These are phyloP conservation scores for Biscogniauxia mediterranea DNA, from an alignment of 2,329 filamentous ascomycete genomes.

Conservation along the genomic window DNA sequence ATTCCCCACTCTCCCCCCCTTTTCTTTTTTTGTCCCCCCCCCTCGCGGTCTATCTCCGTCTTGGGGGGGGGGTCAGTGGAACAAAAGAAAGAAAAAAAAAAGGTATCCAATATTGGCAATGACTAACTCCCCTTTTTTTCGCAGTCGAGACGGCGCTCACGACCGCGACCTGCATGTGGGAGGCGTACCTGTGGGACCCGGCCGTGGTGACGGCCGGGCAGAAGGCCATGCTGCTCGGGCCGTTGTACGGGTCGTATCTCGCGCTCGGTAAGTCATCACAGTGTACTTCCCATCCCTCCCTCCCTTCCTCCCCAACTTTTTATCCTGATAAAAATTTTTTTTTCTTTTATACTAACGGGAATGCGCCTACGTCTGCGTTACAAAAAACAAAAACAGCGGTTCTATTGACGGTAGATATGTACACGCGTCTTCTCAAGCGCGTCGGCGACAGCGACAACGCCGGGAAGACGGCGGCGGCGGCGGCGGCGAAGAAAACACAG, in stretches of 20 bases:
- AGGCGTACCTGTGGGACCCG: constrained; percentile 49
- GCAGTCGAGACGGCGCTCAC: constrained; percentile 49
- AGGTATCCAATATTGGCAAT: no score
- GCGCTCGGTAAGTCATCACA: constrained; percentile 48
- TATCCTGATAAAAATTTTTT: neutral
- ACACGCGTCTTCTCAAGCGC: constrained; percentile 46
- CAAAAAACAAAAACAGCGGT: constrained; percentile 56
- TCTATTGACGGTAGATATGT: constrained; percentile 55
- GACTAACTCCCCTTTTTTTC: no score
- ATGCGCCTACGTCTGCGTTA: neutral
- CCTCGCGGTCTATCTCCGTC: no score
- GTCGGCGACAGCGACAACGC: constrained; percentile 37
- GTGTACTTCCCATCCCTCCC: constrained; percentile 1
- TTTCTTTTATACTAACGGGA: no score
- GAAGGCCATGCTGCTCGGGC: constrained; percentile 46
- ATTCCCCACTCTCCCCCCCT: no score
- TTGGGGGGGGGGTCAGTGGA: no score
- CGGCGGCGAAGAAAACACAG: constrained; percentile 41
- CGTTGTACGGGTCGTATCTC: constrained; percentile 52
- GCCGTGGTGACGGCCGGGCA: constrained; percentile 42
- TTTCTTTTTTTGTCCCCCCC: no score
- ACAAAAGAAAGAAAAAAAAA: no score
- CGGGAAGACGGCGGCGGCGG: constrained; percentile 23
- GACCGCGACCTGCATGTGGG: constrained; percentile 49
- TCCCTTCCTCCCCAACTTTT: neutral